Conservation (phyloP, 2,329 filamentous ascomycete species). For the Parafenestella ontariensis region DNA sequence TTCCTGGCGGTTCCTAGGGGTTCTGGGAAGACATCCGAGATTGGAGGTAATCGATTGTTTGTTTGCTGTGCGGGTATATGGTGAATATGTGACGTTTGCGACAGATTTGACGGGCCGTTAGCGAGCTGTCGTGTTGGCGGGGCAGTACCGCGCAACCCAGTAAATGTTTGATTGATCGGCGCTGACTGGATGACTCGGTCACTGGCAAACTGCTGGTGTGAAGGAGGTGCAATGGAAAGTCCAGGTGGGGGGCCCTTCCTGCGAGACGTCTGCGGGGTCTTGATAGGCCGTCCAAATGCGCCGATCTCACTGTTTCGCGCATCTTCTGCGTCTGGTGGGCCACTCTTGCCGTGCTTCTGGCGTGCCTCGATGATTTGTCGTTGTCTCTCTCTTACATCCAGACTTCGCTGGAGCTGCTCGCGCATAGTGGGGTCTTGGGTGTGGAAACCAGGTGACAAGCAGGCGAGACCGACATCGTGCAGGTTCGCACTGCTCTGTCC, state of each 20-base stretch:
- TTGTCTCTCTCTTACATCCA: conserved; percentile 93
- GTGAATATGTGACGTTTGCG: conserved; percentile 87
- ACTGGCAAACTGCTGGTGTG: conserved; percentile 88
- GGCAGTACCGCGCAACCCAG: conserved; percentile 71
- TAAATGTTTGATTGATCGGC: conserved; percentile 93
- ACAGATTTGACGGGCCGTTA: conserved; percentile 82
- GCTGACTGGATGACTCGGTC: conserved; percentile 97
- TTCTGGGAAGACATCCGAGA: conserved; percentile 93
- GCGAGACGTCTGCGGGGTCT: conserved; percentile 76
- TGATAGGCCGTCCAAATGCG: conserved; percentile 56
- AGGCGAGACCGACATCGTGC: conserved; percentile 92
- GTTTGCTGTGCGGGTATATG: conserved; percentile 88
- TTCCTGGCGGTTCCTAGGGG: conserved; percentile 61
- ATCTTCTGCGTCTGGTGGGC: conserved; percentile 37
- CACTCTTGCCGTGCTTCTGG: conserved; percentile 75
- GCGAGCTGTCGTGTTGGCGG: conserved; percentile 78
- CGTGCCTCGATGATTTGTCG: conserved; percentile 92
- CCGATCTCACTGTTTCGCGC: conserved; percentile 46
- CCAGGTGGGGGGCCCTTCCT: conserved; percentile 83
- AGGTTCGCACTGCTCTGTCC: conserved; percentile 76
- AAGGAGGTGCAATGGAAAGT: conserved; percentile 92
- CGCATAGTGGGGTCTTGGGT: conserved; percentile 97
- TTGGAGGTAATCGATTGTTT: conserved; percentile 88
- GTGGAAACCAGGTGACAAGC: conserved; percentile 92
- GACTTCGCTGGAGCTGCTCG: conserved; percentile 91